A percentile compares a stretch with the other conserved stretches of the same genome.
These are phyloP conservation scores for Sugiyamaella lignohabitans DNA, from an alignment of 805 yeast species.

Conservation along the genomic window DNA sequence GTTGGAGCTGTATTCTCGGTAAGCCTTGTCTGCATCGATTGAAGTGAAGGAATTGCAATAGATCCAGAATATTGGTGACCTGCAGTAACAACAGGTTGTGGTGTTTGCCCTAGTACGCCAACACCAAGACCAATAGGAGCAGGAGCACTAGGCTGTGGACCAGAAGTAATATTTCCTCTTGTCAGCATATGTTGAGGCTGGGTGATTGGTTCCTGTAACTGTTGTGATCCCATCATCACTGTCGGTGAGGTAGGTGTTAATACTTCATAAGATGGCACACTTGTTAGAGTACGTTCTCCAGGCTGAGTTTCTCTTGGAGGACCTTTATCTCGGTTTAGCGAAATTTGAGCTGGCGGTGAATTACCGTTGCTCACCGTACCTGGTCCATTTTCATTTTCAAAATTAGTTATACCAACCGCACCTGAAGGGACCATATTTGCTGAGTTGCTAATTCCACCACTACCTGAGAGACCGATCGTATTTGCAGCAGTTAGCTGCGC, in stretches of 20 bases:
- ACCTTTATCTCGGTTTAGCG: neutral
- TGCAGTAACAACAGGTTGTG: neutral
- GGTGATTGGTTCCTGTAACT: conserved; percentile 1
- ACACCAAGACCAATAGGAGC: conserved; percentile 3
- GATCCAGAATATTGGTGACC: conserved; percentile 9
- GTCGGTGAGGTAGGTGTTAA: too few species aligned
- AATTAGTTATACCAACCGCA: too few species aligned
- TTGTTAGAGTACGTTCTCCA: too few species aligned
- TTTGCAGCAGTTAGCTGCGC: too few species aligned
- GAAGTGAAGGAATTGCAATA: conserved; percentile 8
- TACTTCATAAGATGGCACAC: too few species aligned
- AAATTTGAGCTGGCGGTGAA: too few species aligned
- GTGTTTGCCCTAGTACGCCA: neutral
- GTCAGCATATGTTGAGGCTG: neutral
- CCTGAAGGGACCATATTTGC: too few species aligned
- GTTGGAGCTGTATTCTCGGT: neutral
- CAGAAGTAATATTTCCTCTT: neutral
- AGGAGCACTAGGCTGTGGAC: neutral
- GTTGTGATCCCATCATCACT: neutral
- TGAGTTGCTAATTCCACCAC: too few species aligned
- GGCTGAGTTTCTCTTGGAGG: neutral
- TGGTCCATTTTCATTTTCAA: too few species aligned
- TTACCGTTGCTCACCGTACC: too few species aligned
- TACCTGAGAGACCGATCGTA: too few species aligned
- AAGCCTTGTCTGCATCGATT: neutral